Base-by-base conservation (phyloP, 108 stramenopile genomes). In the Cylindrotheca closterium region DNA sequence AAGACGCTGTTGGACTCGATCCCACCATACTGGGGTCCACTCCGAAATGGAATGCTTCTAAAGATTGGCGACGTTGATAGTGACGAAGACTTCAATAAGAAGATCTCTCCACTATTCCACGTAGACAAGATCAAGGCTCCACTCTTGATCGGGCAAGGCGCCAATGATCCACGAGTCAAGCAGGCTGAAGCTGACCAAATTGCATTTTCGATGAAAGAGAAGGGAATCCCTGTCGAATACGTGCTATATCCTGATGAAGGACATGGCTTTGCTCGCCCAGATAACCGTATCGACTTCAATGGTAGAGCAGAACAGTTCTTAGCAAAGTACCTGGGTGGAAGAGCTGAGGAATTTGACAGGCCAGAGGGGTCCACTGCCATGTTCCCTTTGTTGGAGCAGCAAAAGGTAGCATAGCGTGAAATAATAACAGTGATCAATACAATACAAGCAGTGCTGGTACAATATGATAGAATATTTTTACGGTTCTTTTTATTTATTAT, bases 121-220 rank as follows among this genome's bases (percentile, higher is more conserved):
- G 76, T 84, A 0, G 83, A 84, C 46, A 75, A 80, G 1, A 84
- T 87, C 49, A 84, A 73, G 53, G 69, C 77, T 30, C 83, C 86
- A 18, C 73, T 87, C 17, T 70, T 87, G 22, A 81, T 87, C 54
- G 82, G 78, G 28, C 86, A 87, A 37, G 86, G 86, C 46, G 75
- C 78, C 22, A 79, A 87, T 56, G 86, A 87, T 69, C 83, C 86
- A 0, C 58, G 86, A 23, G 86, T 87, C 1, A 83, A 83, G 31
- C 79, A 80, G 56, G 75, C 80, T 1, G 86, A 87, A 65, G 79
- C 82, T 8, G 82, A 87, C 51, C 79, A 84, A 63, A 82, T 87
- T 27, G 84, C 81, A 2, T 82, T 82, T 50, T 60, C 71, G 1
- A 85, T 86, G 81, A 24, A 72, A 37, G 74, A 77, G 52, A 86